Conservation (phyloP, 164 flowering plant species). For the Warburgia ugandensis region DNA sequence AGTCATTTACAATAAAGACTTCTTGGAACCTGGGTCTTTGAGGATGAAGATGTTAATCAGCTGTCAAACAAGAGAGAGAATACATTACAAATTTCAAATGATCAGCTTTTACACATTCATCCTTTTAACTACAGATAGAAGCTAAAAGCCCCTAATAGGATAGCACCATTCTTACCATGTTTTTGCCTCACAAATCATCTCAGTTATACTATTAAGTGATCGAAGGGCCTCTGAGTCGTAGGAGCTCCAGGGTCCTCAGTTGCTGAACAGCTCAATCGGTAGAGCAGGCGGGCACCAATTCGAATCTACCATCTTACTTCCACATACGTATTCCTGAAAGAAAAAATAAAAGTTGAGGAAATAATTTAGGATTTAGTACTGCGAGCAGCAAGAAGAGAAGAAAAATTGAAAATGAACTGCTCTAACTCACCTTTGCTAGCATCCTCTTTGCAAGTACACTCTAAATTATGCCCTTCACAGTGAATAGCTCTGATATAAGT, state of each 20-base stretch:
- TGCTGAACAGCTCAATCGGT: slow-evolving; percentile 86
- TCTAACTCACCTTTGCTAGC: slow-evolving; percentile 84
- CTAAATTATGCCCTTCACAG: slow-evolving; percentile 92
- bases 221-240: slow-evolving; percentile 24
- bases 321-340: slow-evolving; percentile 89
- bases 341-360: background rate
- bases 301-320: slow-evolving; percentile 79
- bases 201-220: background rate
- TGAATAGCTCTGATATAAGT: slow-evolving; percentile 75
- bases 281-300: slow-evolving; percentile 91
- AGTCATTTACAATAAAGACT: too few relatives aligned
- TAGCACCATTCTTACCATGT: too few relatives aligned
- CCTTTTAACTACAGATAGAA: too few relatives aligned
- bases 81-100: too few relatives aligned
- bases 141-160: too few relatives aligned
- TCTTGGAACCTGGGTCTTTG: too few relatives aligned
- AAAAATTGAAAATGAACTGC: background rate
- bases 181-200: too few relatives aligned
- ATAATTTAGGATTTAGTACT: too few relatives aligned
- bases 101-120: too few relatives aligned
- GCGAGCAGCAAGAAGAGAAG: too few relatives aligned
- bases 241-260: slow-evolving; percentile 81
- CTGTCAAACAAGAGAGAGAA: too few relatives aligned
- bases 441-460: slow-evolving; percentile 93
- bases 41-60: too few relatives aligned